A percentile compares a stretch with the other conserved stretches of the same genome.
These are phyloP conservation scores for Linum tenue DNA, from an alignment of 345 rosid genomes.

Conservation along the genomic window DNA sequence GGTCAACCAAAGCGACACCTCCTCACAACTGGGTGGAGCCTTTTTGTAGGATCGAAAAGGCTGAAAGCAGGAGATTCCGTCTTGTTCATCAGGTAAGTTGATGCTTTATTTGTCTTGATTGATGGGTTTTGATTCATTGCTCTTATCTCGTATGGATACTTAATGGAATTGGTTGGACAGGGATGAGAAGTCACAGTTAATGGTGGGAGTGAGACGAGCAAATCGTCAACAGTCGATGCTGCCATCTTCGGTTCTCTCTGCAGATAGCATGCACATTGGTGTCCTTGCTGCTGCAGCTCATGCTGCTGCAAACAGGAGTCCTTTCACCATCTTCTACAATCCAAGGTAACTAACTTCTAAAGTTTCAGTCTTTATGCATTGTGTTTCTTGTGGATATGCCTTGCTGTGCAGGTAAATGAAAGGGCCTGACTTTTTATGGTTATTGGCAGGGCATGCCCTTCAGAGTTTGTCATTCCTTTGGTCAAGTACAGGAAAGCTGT, in stretches of 20 bases:
- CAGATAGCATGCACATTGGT: slow-evolving; percentile 99
- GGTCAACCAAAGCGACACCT: slow-evolving; percentile 99
- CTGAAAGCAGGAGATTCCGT: slow-evolving; percentile 95
- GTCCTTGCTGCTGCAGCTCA: slow-evolving; percentile 99
- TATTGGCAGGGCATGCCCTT: slow-evolving; percentile 73
- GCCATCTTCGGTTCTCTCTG: slow-evolving; percentile 90
- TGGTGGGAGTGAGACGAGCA: slow-evolving; percentile 90
- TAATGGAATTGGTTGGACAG: slow-evolving; percentile 15
- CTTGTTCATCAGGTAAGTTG: slow-evolving; percentile 70
- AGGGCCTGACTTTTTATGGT: neutral
- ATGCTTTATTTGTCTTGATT: neutral
- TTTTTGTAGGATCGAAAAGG: slow-evolving; percentile 91
- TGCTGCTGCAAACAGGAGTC: slow-evolving; percentile 73
- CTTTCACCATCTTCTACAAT: slow-evolving; percentile 88
- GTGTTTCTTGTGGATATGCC: neutral
- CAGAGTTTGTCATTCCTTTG: slow-evolving; percentile 86
- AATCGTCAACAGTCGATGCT: slow-evolving; percentile 83
- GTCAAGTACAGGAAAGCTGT: slow-evolving; percentile 74
- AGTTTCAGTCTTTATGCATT: neutral
- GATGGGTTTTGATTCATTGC: neutral
- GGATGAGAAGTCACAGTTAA: slow-evolving; percentile 88
- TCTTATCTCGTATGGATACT: neutral
- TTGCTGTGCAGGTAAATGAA: neutral
- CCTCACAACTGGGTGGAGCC: slow-evolving; percentile 96
- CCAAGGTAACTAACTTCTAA: slow-evolving; percentile 48